These are phyloP conservation scores for Priceomyces fermenticarens DNA, from an alignment of 805 yeast genomes.

Conservation along the genomic window DNA sequence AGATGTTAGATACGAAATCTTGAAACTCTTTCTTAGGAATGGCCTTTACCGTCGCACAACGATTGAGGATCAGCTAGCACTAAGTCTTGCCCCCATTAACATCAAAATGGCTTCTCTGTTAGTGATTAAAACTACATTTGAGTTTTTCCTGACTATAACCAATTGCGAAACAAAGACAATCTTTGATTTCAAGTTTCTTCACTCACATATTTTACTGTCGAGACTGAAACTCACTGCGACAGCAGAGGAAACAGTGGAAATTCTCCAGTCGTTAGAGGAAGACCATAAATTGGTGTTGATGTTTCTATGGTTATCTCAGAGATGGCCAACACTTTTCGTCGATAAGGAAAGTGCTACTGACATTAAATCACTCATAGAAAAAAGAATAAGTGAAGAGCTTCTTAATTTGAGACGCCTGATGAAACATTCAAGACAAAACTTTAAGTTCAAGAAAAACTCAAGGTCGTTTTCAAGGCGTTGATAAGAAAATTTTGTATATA, in stretches of 20 bases:
- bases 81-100: constrained; percentile 63
- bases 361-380: constrained; percentile 67
- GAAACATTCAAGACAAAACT: constrained; percentile 7
- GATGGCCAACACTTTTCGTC: constrained; percentile 79
- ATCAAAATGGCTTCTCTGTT: constrained; percentile 28
- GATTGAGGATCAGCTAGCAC: constrained; percentile 53
- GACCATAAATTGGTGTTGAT: constrained; percentile 65
- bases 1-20: constrained; percentile 35
- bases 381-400: constrained; percentile 51
- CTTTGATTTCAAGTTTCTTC: constrained; percentile 45
- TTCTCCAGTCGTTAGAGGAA: constrained; percentile 47
- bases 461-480: no score
- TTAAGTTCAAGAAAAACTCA: background rate
- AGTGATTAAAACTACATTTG: constrained; percentile 42
- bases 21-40: constrained; percentile 42
- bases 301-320: constrained; percentile 81
- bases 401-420: constrained; percentile 21
- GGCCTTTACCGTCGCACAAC: constrained; percentile 26
- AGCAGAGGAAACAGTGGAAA: constrained; percentile 16
- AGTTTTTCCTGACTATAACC: constrained; percentile 52
- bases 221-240: constrained; percentile 17
- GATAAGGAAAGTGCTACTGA: constrained; percentile 74
- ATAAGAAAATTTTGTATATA: background rate
- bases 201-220: constrained; percentile 19
- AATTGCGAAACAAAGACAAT: constrained; percentile 51